A percentile compares a stretch with the other conserved stretches of the same genome.
Evolutionary conservation across 306 rosid genomes (phyloP).

Genomic region (Inga leiocalycina): DNA sequence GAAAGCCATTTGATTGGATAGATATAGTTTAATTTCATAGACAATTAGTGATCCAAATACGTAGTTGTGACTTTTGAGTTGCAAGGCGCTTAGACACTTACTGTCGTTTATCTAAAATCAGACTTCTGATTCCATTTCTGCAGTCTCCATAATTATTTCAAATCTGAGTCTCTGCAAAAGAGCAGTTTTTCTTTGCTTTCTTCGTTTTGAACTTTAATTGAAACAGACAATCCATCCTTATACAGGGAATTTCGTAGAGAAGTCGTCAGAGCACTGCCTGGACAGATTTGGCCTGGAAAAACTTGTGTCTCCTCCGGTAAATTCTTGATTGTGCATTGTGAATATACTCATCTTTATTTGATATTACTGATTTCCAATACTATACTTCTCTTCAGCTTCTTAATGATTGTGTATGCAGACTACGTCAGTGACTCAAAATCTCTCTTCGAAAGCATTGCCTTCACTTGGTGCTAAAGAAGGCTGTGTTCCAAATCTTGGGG

Average conservation of each 20-base stretch:
- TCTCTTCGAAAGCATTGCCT: slow-evolving; percentile 42
- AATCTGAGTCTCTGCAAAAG: slow-evolving; percentile 32
- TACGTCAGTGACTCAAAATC: slow-evolving; percentile 42
- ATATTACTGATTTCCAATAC: slow-evolving; percentile 19
- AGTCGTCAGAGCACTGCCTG: slow-evolving; percentile 39
- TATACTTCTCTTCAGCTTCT: slow-evolving; percentile 32
- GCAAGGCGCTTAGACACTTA: not conserved
- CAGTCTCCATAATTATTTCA: slow-evolving; percentile 27
- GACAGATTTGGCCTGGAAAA: slow-evolving; percentile 46
- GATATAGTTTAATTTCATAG: slow-evolving; percentile 23
- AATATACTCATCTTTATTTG: slow-evolving; percentile 8
- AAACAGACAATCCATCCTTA: slow-evolving; percentile 24
- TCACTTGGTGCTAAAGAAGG: slow-evolving; percentile 40
- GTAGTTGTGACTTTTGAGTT: no score
- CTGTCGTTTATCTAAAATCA: slow-evolving; percentile 17
- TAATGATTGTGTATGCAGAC: slow-evolving; percentile 55
- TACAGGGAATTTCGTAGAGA: slow-evolving; percentile 50
- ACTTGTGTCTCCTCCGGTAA: slow-evolving; percentile 51
- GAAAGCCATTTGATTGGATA: not conserved
- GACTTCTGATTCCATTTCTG: slow-evolving; percentile 18
- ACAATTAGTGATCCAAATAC: not conserved
- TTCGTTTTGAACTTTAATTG: slow-evolving; percentile 27
- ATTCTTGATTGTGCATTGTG: slow-evolving; percentile 27
- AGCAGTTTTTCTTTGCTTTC: slow-evolving; percentile 12
- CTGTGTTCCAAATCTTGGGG: slow-evolving; percentile 41